Evolutionary conservation across 768 basidiomycete species (phyloP).

Genomic region (Agaricus blazei): DNA sequence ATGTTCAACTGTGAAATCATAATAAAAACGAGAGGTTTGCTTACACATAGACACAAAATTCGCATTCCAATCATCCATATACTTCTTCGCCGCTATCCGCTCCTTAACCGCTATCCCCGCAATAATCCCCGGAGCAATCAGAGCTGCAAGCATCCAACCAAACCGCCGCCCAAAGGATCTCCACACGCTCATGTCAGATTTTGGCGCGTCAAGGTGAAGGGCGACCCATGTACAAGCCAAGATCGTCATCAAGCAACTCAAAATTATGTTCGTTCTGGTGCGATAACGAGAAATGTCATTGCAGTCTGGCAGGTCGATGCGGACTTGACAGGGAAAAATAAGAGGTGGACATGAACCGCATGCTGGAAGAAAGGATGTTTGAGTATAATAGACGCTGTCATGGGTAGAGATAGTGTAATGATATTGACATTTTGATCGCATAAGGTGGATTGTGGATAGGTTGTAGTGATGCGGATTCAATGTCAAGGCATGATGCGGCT

Average conservation of each 20-base stretch:
- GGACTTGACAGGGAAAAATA: too few relatives aligned
- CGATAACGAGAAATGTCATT: neutral
- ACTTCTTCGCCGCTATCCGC: slow-evolving; percentile 2
- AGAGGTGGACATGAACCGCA: too few relatives aligned
- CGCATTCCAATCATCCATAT: neutral
- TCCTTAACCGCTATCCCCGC: slow-evolving; percentile 8
- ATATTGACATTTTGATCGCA: too few relatives aligned
- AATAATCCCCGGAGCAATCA: slow-evolving; percentile 10
- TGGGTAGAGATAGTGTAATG: too few relatives aligned
- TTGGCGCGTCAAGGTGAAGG: slow-evolving; percentile 16
- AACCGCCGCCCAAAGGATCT: neutral
- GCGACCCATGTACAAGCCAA: slow-evolving; percentile 19
- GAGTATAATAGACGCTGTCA: too few relatives aligned
- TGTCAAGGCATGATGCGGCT: too few relatives aligned
- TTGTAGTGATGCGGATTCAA: too few relatives aligned
- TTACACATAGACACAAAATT: neutral
- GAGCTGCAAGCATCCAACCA: slow-evolving; percentile 5
- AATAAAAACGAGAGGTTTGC: neutral
- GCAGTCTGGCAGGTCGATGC: too few relatives aligned
- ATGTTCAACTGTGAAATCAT: neutral
- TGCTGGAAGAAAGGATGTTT: too few relatives aligned
- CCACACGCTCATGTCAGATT: slow-evolving; percentile 3
- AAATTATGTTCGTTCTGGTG: slow-evolving; percentile 12
- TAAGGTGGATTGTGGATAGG: too few relatives aligned
- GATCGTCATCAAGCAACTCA: slow-evolving; percentile 16